These are phyloP conservation scores for Capronia epimyces DNA, from an alignment of 2,329 filamentous ascomycete genomes.

Conservation along the genomic window DNA sequence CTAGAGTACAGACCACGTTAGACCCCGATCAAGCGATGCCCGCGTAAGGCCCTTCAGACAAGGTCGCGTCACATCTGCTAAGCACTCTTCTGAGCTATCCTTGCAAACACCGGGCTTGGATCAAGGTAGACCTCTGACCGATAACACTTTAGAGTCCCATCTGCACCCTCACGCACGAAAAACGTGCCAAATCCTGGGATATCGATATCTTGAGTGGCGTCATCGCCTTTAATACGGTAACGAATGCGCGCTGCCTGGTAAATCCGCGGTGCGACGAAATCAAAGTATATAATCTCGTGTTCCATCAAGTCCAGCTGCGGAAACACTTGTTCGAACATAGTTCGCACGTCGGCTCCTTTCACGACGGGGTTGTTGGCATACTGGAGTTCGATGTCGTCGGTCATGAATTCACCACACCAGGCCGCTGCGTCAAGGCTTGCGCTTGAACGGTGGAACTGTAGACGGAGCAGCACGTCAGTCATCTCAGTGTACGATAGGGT, in stretches of 20 bases:
- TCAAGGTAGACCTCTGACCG: not conserved
- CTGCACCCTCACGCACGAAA: constrained; percentile 8
- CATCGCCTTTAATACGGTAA: constrained; percentile 20
- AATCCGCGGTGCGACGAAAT: constrained; percentile 16
- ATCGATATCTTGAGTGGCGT: constrained; percentile 10
- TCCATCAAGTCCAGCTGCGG: constrained; percentile 17
- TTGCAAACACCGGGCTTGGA: constrained; percentile 4
- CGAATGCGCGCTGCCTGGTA: constrained; percentile 21
- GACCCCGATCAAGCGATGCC: no score
- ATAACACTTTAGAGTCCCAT: constrained; percentile 6
- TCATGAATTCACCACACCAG: constrained; percentile 18
- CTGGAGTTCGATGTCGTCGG: constrained; percentile 14
- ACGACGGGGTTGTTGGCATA: constrained; percentile 11
- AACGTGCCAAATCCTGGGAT: constrained; percentile 15
- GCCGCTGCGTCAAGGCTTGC: constrained; percentile 15
- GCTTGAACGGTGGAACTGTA: constrained; percentile 12
- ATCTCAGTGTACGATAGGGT: not conserved
- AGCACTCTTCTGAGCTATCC: constrained; percentile 3
- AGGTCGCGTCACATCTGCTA: not conserved
- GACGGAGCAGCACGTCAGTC: not conserved
- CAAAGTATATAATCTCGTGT: constrained; percentile 21
- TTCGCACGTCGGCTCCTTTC: not conserved
- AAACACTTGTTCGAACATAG: constrained; percentile 3
- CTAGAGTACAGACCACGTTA: no score
- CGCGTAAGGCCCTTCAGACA: no score